Percentiles rank a stretch among this genome's conserved stretches.
Evolutionary conservation across 441 rosid species (phyloP).

Genomic region (Breynia disticha): DNA sequence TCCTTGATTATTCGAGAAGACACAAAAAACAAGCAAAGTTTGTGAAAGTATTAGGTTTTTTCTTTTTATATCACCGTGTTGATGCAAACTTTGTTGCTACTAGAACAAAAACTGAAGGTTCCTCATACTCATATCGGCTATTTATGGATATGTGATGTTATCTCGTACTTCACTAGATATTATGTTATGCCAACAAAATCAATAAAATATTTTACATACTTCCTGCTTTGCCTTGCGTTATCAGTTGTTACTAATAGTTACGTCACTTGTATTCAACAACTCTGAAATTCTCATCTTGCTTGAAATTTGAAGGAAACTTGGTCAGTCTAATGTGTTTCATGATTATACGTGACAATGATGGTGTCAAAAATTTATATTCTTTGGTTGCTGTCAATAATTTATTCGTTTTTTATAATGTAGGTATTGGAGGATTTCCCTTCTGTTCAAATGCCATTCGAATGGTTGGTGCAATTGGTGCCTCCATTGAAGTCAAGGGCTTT

Average conservation of each 20-base stretch:
- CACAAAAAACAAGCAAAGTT: too few species aligned
- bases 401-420: constrained; percentile 26
- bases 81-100: background rate
- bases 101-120: background rate
- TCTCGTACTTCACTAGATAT: background rate
- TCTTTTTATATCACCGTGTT: background rate
- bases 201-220: too few species aligned
- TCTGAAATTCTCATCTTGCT: too few species aligned
- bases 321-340: too few species aligned
- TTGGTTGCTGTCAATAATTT: constrained; percentile 12
- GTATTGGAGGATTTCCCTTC: constrained; percentile 92
- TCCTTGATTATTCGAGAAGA: too few species aligned
- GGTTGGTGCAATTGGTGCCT: constrained; percentile 94
- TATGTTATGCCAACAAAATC: too few species aligned
- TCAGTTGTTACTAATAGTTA: too few species aligned
- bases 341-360: too few species aligned
- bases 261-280: too few species aligned
- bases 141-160: background rate
- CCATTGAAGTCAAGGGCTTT: constrained; percentile 74
- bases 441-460: constrained; percentile 84
- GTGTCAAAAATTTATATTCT: too few species aligned
- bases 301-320: too few species aligned
- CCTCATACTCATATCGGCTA: background rate
- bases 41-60: background rate
- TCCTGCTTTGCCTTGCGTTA: too few species aligned